phyloP scores from a whole-genome alignment of 2,329 filamentous ascomycete species.

The Calycina herbarum region DNA sequence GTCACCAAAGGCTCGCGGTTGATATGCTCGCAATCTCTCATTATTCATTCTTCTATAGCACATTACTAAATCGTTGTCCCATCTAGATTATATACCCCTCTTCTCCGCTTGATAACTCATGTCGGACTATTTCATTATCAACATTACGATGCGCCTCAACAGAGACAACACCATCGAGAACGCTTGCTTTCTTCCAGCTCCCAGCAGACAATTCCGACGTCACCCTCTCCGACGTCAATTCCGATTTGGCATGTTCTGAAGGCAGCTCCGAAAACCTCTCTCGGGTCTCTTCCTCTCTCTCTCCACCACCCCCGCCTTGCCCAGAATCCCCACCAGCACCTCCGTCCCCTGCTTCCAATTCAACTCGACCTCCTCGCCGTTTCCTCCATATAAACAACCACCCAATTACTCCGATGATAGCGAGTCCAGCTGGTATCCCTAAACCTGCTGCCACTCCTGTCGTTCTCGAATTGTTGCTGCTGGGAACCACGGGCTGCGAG shows the following conservation, averaged over 20 bases:
- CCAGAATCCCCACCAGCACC: not conserved
- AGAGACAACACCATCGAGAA: not conserved
- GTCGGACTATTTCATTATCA: not conserved
- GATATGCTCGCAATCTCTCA: no score
- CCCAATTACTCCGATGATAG: not conserved
- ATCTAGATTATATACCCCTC: not conserved
- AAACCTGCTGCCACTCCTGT: not conserved
- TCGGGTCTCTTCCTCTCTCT: not conserved
- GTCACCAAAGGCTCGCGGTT: no score
- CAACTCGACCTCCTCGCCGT: not conserved
- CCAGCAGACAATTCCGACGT: not conserved
- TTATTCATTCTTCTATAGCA: not conserved
- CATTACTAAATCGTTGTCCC: not conserved
- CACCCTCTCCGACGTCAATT: not conserved
- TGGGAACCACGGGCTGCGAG: not conserved
- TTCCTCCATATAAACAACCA: not conserved
- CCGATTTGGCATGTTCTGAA: not conserved
- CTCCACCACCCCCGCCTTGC: not conserved
- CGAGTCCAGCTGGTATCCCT: not conserved
- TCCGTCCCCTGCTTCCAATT: not conserved
- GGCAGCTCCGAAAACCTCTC: not conserved
- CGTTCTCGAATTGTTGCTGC: not conserved
- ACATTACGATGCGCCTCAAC: not conserved
- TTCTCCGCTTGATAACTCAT: not conserved
- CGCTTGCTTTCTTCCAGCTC: not conserved